These are phyloP conservation scores for Macrotyloma uniflorum DNA, from an alignment of 306 rosid genomes.

Conservation along the genomic window DNA sequence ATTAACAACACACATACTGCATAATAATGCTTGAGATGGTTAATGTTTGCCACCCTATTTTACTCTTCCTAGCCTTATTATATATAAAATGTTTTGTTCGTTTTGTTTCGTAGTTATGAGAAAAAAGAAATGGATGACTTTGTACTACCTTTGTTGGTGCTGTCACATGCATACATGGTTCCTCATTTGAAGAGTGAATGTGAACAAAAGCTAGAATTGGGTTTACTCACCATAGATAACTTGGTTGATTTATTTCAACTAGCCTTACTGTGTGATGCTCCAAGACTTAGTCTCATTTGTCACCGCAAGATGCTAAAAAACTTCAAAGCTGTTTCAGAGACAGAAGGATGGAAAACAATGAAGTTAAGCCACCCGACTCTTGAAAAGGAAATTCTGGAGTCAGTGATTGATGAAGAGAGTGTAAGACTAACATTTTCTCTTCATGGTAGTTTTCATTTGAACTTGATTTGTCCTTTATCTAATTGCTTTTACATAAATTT, in stretches of 20 bases:
- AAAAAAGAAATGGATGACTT: constrained; percentile 74
- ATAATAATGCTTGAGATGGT: too few species aligned
- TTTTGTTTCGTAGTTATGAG: constrained; percentile 53
- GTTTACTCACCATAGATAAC: constrained; percentile 60
- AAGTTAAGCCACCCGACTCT: constrained; percentile 73
- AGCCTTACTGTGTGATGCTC: constrained; percentile 81
- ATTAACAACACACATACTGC: not conserved
- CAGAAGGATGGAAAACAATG: constrained; percentile 84
- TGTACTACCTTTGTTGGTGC: constrained; percentile 62
- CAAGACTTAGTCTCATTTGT: constrained; percentile 76
- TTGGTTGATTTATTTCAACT: constrained; percentile 80
- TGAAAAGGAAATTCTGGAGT: constrained; percentile 62
- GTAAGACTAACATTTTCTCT: constrained; percentile 46
- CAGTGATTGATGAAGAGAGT: constrained; percentile 59
- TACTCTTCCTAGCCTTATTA: not conserved
- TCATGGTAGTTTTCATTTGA: not conserved
- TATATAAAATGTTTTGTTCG: constrained; percentile 1
- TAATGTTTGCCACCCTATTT: not conserved
- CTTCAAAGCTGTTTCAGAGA: constrained; percentile 61
- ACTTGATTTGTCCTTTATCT: not conserved
- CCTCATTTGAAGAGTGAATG: constrained; percentile 85
- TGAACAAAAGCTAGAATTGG: constrained; percentile 55
- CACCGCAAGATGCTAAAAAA: constrained; percentile 65
- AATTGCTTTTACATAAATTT: constrained; percentile 14
- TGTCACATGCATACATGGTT: constrained; percentile 74